Evolutionary conservation across 1,284 basidiomycete species (phyloP), one percentile per base, ranked within the genome.

Genomic region (Xerocomus nothofagi): DNA sequence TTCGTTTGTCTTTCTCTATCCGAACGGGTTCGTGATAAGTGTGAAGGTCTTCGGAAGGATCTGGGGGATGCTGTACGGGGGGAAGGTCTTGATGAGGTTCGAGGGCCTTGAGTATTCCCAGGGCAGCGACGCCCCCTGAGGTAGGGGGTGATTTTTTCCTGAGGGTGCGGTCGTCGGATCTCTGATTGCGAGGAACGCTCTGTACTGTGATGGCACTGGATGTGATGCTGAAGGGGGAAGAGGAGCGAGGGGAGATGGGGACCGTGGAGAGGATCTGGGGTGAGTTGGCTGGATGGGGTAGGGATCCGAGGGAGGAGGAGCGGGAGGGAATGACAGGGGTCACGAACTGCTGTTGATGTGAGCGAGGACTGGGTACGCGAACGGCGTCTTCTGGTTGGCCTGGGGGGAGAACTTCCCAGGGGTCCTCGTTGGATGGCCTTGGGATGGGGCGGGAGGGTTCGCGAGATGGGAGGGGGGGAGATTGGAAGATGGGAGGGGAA

Each of bases 101-200:
- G 7, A 86, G 68, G 8, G 83, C 73, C 45, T 72, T 73, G 48
- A 86, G 70, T 33, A 86, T 84, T 18, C 76, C 77, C 18, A 84
- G 62, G 0, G 79, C 80, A 7, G 73, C 63, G 6, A 65, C 62
- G 3, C 57, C 60, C 7, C 34, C n/a, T 12, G 51, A 31, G 20
- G 39, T 51, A 18, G 51, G 63, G 1, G 65, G 66, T 0, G 65
- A 59, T 52, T 67, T 73, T 61, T 71, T 74, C 44, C 67, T 44
- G 40, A 60, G 21, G 44, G 47, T 24, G 49, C 62, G 50, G 44
- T 59, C 55, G 20, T 70, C 66, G 15, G 39, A 10, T 15, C 50
- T 45, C 40, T 54, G 60, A 21, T 26, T 50, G 39, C 66, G 61
- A 2, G 50, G 24, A 1, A 32, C 18, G 27, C 23, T 32, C 6